Base-by-base conservation (phyloP, 1,139 yeast genomes). In the Yamadazyma pseudoaaseri region DNA sequence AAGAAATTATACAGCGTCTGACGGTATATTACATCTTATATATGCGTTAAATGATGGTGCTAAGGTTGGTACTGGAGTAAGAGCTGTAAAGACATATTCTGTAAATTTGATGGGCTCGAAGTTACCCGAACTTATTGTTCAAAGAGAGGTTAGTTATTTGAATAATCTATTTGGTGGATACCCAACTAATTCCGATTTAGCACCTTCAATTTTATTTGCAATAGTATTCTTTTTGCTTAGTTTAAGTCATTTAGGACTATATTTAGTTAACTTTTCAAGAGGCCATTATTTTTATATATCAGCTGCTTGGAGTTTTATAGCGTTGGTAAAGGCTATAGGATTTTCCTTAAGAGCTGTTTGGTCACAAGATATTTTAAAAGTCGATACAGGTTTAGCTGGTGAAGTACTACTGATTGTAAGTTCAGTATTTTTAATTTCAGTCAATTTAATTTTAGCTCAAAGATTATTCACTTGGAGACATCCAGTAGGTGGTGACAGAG, bases 211-310 rank as follows among this genome's bases (percentile, higher is more conserved):
- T 1, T 50, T 83, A 0, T 82, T 84, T 48, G 45, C 72, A 2
- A 85, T 73, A 2, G 55, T 78, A 3, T 84, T 79, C 42, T 58
- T 65, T 3, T 42, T 83, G 3, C 45, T 83, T 14, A 58, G 65
- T 3, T 16, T 77, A 3, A 63, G 70, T 1, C 85, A 81, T 51
- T 44, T 71, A 3, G 47, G 51, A 12, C 58, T 84, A 5, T 83
- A 79, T 44, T 18, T 53, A n/a, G 58, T 70, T 31, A 80, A 84
- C 56, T 57, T 47, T 38, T 45, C 62, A 4, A 62, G 86, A 41
- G 86, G 86, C 3, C 95, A 85, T 55, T 62, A 71, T 42, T 84
- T 85, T 56, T 75, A 70, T 60, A 54, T 79, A 20, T 70, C 81
- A 2, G 46, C 79, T 11, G 80, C 73, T 1, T 74, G 84, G 61